Conservation (phyloP, 2,329 filamentous ascomycete species). For the Diaporthe nobilis region DNA sequence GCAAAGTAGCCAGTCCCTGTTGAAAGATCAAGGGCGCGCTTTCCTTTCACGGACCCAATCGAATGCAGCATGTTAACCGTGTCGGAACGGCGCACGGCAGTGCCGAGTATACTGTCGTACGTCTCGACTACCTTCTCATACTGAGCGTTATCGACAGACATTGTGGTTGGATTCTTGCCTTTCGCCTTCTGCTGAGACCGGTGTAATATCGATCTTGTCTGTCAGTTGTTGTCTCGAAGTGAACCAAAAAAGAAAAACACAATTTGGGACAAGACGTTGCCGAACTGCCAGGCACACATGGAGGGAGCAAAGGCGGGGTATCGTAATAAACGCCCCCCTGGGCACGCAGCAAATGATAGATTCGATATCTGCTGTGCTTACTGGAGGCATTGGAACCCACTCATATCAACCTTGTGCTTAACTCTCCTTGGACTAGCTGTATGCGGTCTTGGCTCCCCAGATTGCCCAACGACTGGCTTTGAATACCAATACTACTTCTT, state of each 20-base stretch:
- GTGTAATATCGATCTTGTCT: neutral
- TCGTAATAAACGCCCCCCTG: neutral
- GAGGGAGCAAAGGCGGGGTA: neutral
- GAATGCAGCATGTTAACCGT: neutral
- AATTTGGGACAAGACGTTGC: neutral
- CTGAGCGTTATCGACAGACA: constrained; percentile 16
- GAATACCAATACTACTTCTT: no score
- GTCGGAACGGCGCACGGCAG: constrained; percentile 13
- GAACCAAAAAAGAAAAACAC: no score
- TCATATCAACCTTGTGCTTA: neutral
- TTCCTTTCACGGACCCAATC: neutral
- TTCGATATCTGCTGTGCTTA: neutral
- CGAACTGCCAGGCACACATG: neutral
- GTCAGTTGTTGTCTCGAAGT: no score
- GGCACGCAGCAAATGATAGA: neutral
- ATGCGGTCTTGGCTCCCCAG: neutral
- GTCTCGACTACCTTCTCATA: constrained; percentile 15
- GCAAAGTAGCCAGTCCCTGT: constrained; percentile 8
- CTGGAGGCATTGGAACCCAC: neutral
- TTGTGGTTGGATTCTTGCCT: neutral
- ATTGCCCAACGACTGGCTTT: no score
- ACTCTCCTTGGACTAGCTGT: neutral
- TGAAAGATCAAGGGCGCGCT: constrained; percentile 1
- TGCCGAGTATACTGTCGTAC: constrained; percentile 3
- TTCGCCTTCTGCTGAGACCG: no score